A percentile compares a stretch with the other conserved stretches of the same genome.
Conservation (phyloP, 2,329 filamentous ascomycete genomes). For the Neophaeococcomyces aloes region DNA sequence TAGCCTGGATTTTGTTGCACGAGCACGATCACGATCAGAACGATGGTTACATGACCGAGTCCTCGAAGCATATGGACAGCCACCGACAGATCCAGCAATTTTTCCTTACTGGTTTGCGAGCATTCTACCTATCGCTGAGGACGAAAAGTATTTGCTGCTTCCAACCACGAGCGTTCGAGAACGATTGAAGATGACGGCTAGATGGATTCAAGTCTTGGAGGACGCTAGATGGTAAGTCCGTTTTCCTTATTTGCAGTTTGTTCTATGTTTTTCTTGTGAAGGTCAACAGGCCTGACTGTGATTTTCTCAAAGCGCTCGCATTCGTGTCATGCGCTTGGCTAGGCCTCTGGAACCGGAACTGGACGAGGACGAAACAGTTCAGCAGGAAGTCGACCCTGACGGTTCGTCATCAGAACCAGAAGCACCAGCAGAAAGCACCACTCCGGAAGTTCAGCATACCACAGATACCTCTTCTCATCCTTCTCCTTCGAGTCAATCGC, state of each 20-base stretch:
- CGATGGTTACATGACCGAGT: constrained; percentile 66
- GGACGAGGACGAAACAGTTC: not conserved
- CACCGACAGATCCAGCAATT: constrained; percentile 61
- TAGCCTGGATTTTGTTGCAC: constrained; percentile 55
- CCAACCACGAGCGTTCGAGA: constrained; percentile 65
- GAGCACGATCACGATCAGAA: constrained; percentile 58
- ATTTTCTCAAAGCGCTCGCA: constrained; percentile 9
- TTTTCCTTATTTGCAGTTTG: constrained; percentile 3
- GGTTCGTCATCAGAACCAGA: not conserved
- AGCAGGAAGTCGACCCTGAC: not conserved
- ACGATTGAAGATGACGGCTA: constrained; percentile 69
- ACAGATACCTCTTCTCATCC: not conserved
- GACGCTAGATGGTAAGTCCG: constrained; percentile 53
- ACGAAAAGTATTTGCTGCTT: constrained; percentile 69
- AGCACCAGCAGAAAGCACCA: not conserved
- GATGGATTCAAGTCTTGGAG: constrained; percentile 67
- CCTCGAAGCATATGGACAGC: constrained; percentile 63
- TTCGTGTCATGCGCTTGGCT: constrained; percentile 14
- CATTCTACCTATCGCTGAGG: constrained; percentile 64
- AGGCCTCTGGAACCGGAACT: constrained; percentile 12
- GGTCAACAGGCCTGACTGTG: constrained; percentile 9
- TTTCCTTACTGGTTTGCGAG: constrained; percentile 90
- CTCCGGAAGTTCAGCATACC: not conserved
- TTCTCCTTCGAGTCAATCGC: constrained; percentile 2
- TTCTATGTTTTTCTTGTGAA: constrained; percentile 6